Percentiles rank a stretch among this genome's conserved stretches.
Conservation (phyloP, 495 filamentous ascomycete species). For the Hypoxylon fragiforme region DNA sequence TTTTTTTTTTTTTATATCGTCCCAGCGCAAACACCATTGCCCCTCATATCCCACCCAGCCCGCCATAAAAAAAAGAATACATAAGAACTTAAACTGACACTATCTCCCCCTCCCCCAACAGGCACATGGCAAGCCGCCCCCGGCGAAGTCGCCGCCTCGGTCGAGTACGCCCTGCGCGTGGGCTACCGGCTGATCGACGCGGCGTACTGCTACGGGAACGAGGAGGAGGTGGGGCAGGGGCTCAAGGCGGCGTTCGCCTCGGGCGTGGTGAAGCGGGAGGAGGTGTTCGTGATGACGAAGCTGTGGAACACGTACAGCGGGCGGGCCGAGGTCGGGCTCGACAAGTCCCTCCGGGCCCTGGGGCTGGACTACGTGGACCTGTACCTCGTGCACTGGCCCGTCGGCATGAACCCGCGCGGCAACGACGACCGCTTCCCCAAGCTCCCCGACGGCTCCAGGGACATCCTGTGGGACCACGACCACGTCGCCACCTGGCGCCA, state of each 20-base stretch:
- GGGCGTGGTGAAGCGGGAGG: conserved; percentile 70
- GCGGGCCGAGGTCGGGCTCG: conserved; percentile 66
- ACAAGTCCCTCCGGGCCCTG: conserved; percentile 70
- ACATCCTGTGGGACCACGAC: conserved; percentile 65
- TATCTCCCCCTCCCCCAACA: conserved; percentile 29
- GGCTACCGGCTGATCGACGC: conserved; percentile 69
- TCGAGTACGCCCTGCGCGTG: conserved; percentile 57
- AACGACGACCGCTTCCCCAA: conserved; percentile 79
- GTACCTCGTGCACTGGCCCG: conserved; percentile 80
- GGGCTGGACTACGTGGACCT: conserved; percentile 82
- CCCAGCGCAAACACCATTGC: too few relatives aligned
- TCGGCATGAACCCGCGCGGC: conserved; percentile 78
- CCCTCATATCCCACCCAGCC: too few relatives aligned
- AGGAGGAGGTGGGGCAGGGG: conserved; percentile 59
- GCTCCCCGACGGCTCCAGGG: conserved; percentile 67
- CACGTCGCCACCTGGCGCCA: conserved; percentile 77
- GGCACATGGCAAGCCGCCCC: conserved; percentile 76
- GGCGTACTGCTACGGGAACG: conserved; percentile 63
- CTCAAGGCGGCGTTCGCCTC: conserved; percentile 64
- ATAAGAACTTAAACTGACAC: too few relatives aligned
- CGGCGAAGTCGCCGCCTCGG: conserved; percentile 60
- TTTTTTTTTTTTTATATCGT: not conserved
- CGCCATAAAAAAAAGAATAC: too few relatives aligned
- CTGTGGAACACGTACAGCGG: conserved; percentile 80
- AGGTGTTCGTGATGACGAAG: conserved; percentile 83